phyloP scores from a whole-genome alignment of 805 yeast species.

The Vanderwaltozyma yarrowii region DNA sequence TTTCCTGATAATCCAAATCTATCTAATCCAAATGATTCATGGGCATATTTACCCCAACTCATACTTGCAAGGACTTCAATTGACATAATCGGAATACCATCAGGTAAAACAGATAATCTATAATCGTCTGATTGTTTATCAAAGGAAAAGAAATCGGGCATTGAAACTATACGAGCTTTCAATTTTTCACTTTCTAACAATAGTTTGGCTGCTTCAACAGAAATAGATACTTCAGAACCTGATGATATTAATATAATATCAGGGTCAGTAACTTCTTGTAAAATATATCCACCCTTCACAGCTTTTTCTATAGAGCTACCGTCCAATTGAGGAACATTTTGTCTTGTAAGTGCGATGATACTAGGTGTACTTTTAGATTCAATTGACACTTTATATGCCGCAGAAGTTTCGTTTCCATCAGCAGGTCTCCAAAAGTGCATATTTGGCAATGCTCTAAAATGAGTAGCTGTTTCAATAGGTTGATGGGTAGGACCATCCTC shows the following conservation, averaged over 20 bases:
- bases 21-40: slow-evolving; percentile 91
- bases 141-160: slow-evolving; percentile 89
- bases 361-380: slow-evolving; percentile 57
- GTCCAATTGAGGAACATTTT: slow-evolving; percentile 84
- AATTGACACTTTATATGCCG: slow-evolving; percentile 64
- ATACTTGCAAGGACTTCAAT: slow-evolving; percentile 86
- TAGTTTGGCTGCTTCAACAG: slow-evolving; percentile 72
- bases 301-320: slow-evolving; percentile 92
- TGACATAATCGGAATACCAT: slow-evolving; percentile 85
- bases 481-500: slow-evolving; percentile 94
- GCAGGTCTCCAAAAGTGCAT: slow-evolving; percentile 87
- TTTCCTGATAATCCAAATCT: slow-evolving; percentile 96
- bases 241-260: slow-evolving; percentile 77
- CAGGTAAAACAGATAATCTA: slow-evolving; percentile 81
- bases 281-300: slow-evolving; percentile 85
- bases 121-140: slow-evolving; percentile 76
- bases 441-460: slow-evolving; percentile 79
- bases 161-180: slow-evolving; percentile 74
- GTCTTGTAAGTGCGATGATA: slow-evolving; percentile 72
- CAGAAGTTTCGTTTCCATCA: slow-evolving; percentile 83
- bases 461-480: slow-evolving; percentile 83
- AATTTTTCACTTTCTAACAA: slow-evolving; percentile 41
- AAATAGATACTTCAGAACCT: slow-evolving; percentile 83
- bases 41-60: slow-evolving; percentile 94
- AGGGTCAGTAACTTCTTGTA: slow-evolving; percentile 43